phyloP scores from a whole-genome alignment of 257 asterid species.

The Primulina tabacum region DNA sequence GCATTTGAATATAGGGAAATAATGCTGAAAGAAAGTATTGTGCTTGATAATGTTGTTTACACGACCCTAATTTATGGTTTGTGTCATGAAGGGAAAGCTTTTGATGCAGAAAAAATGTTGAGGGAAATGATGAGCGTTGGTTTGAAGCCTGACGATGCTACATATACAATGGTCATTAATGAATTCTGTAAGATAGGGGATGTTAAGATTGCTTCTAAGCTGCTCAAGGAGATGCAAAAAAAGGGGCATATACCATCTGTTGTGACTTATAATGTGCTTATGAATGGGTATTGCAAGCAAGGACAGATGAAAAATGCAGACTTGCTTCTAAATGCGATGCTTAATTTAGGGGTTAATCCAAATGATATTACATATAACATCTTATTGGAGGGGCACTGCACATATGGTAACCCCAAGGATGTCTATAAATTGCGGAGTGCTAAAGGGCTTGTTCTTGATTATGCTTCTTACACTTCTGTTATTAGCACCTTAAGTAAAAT shows the following conservation, averaged over 20 bases:
- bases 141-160: slow-evolving; percentile 54
- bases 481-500: slow-evolving; percentile 50
- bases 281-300: slow-evolving; percentile 77
- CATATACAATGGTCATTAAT: slow-evolving; percentile 69
- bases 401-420: slow-evolving; percentile 44
- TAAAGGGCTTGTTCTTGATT: slow-evolving; percentile 77
- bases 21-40: slow-evolving; percentile 55
- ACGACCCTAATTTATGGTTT: slow-evolving; percentile 73
- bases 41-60: slow-evolving; percentile 63
- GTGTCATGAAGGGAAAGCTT: slow-evolving; percentile 49
- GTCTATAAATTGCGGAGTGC: slow-evolving; percentile 48
- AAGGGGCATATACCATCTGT: slow-evolving; percentile 55
- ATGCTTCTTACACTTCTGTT: slow-evolving; percentile 66
- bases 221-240: slow-evolving; percentile 73
- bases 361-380: slow-evolving; percentile 86
- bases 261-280: slow-evolving; percentile 72
- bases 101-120: slow-evolving; percentile 58
- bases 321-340: slow-evolving; percentile 77
- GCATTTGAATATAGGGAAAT: slow-evolving; percentile 44
- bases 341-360: slow-evolving; percentile 62
- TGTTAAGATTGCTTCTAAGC: slow-evolving; percentile 54
- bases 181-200: slow-evolving; percentile 76
- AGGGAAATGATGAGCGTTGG: slow-evolving; percentile 58
- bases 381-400: slow-evolving; percentile 74
- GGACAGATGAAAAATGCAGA: slow-evolving; percentile 88